phyloP scores from a whole-genome alignment of 805 yeast genomes.

The Suhomyces faveliae region DNA sequence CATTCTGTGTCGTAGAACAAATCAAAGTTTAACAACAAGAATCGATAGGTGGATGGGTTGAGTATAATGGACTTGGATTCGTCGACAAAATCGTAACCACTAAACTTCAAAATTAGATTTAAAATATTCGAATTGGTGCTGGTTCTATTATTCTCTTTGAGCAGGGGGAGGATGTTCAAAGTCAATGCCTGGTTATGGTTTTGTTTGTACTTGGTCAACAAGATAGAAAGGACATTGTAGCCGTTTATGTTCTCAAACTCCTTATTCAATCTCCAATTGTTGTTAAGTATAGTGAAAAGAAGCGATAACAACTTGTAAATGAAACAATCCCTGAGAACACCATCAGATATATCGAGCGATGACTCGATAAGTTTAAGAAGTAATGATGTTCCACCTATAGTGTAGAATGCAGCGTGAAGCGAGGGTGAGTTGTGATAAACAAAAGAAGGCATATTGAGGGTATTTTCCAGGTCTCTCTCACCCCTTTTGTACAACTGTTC shows the following conservation, averaged over 20 bases:
- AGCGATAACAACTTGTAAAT: slow-evolving; percentile 37
- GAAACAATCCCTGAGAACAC: slow-evolving; percentile 16
- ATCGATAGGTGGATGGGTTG: slow-evolving; percentile 56
- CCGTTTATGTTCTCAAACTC: slow-evolving; percentile 64
- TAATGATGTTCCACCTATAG: slow-evolving; percentile 53
- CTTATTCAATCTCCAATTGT: slow-evolving; percentile 49
- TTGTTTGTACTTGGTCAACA: slow-evolving; percentile 48
- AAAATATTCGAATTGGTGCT: slow-evolving; percentile 30
- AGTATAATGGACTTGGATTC: slow-evolving; percentile 57
- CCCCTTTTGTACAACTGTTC: neutral
- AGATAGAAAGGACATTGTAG: slow-evolving; percentile 54
- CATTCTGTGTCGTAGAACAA: slow-evolving; percentile 62
- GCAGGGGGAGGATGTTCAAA: neutral
- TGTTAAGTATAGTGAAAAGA: slow-evolving; percentile 43
- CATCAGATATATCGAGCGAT: slow-evolving; percentile 26
- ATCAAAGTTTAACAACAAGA: slow-evolving; percentile 53
- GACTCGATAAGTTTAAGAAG: slow-evolving; percentile 47
- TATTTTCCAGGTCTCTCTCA: neutral
- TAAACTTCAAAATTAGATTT: slow-evolving; percentile 46
- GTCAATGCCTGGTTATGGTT: slow-evolving; percentile 16
- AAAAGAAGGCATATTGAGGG: slow-evolving; percentile 6
- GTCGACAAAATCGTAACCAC: slow-evolving; percentile 54
- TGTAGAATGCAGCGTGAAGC: slow-evolving; percentile 33
- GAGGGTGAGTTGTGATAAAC: slow-evolving; percentile 25
- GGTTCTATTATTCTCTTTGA: neutral